Percentiles rank a stretch among this genome's conserved stretches.
Evolutionary conservation across 768 basidiomycete genomes (phyloP).

Genomic region (Hygrophorus pudorinus): DNA sequence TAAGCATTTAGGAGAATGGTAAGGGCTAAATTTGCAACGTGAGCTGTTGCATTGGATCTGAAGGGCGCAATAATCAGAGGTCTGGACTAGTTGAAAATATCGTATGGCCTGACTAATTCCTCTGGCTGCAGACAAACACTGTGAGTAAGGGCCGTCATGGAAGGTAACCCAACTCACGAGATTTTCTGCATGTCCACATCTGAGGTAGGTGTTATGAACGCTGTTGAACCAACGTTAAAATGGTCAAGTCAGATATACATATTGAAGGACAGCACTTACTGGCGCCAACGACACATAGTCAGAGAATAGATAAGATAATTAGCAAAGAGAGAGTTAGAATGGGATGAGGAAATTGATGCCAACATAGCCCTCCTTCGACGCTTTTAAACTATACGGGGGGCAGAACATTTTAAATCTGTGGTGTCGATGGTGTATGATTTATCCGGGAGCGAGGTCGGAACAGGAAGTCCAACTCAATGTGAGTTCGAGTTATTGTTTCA

Average conservation of each 20-base stretch:
- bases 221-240: conserved; percentile 16
- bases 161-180: conserved; percentile 22
- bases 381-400: too few species aligned
- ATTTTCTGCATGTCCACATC: conserved; percentile 37
- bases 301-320: conserved; percentile 7
- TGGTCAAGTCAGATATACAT: background rate
- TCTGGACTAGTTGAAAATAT: background rate
- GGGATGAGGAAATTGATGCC: background rate
- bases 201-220: conserved; percentile 37
- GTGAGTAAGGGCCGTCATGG: background rate
- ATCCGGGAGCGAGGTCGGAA: background rate
- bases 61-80: background rate
- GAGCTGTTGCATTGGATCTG: conserved; percentile 37
- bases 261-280: conserved; percentile 26
- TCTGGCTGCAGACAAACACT: conserved; percentile 16
- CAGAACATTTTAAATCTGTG: too few species aligned
- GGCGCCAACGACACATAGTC: conserved; percentile 45
- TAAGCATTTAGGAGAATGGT: conserved; percentile 28
- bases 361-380: too few species aligned
- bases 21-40: conserved; percentile 45
- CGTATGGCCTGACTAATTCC: conserved; percentile 14
- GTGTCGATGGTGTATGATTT: too few species aligned
- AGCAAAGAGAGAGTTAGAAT: conserved; percentile 3
- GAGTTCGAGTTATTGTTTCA: background rate
- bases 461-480: background rate